Percentiles rank a stretch among this genome's conserved stretches.
Conservation (phyloP, 2,329 filamentous ascomycete genomes). For the Pyrenochaeta sp. region DNA sequence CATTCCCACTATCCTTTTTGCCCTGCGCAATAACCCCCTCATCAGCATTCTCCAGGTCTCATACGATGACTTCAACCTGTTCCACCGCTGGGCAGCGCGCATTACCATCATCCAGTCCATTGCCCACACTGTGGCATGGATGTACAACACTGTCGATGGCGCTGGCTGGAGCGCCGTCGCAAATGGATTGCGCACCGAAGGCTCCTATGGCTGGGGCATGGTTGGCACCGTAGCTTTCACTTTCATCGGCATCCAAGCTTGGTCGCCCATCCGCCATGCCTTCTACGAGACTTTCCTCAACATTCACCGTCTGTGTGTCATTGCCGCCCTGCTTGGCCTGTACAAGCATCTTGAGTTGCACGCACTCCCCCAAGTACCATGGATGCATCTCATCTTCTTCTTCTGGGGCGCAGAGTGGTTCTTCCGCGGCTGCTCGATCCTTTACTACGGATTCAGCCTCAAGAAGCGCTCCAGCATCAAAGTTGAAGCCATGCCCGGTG, state of each 20-base stretch:
- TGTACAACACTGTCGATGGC: conserved; percentile 69
- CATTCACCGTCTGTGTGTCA: conserved; percentile 79
- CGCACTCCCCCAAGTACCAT: conserved; percentile 72
- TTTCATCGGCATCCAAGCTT: conserved; percentile 72
- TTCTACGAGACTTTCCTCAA: conserved; percentile 98
- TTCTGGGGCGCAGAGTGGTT: conserved; percentile 77
- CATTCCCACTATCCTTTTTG: conserved; percentile 88
- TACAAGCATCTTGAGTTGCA: conserved; percentile 81
- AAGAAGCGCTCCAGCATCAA: conserved; percentile 61
- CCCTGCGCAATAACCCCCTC: conserved; percentile 90
- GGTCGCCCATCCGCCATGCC: conserved; percentile 85
- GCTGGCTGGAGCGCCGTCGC: conserved; percentile 69
- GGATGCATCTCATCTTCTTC: conserved; percentile 76
- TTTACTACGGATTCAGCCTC: conserved; percentile 63
- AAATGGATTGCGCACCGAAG: conserved; percentile 63
- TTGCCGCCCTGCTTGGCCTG: conserved; percentile 73
- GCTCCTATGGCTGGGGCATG: conserved; percentile 72
- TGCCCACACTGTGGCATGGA: conserved; percentile 77
- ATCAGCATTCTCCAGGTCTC: conserved; percentile 84
- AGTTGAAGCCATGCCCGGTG: conserved; percentile 67
- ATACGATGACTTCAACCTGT: conserved; percentile 95
- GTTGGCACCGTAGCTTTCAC: conserved; percentile 68
- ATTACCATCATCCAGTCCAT: conserved; percentile 75
- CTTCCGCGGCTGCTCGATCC: conserved; percentile 58
- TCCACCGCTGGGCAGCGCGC: conserved; percentile 84